Conservation (phyloP, 139 green algal species). For the Marvania coccoides region DNA sequence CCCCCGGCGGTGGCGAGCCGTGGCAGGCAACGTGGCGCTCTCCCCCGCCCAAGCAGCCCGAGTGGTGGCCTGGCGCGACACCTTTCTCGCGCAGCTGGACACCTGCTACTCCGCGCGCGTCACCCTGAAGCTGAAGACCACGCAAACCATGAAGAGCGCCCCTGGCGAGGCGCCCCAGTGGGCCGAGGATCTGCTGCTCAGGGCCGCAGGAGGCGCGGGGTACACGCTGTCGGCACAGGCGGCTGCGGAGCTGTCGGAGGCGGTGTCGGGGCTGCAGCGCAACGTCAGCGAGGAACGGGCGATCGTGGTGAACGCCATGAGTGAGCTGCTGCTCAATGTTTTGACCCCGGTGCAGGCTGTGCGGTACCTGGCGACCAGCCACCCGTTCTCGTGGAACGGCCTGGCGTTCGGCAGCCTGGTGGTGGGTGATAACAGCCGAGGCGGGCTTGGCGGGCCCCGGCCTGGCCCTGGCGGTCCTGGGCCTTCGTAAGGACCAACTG, state of each 20-base stretch:
- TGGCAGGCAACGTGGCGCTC: slow-evolving; percentile 2
- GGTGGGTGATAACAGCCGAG: too few relatives aligned
- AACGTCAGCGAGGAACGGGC: slow-evolving; percentile 14
- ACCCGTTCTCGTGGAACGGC: slow-evolving; percentile 30
- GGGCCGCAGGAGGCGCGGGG: slow-evolving; percentile 1
- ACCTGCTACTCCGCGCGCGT: slow-evolving; percentile 8
- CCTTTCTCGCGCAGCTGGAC: slow-evolving; percentile 8
- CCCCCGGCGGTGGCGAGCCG: neutral
- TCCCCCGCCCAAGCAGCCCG: neutral
- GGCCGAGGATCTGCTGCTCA: slow-evolving; percentile 24
- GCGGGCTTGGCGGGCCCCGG: too few relatives aligned
- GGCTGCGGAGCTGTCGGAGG: slow-evolving; percentile 4
- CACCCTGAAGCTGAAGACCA: slow-evolving; percentile 8
- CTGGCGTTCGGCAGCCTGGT: slow-evolving; percentile 10
- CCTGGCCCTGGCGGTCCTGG: too few relatives aligned
- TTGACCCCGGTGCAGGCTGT: slow-evolving; percentile 17
- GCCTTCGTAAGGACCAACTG: too few relatives aligned
- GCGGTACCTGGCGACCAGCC: slow-evolving; percentile 7
- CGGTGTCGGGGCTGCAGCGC: neutral
- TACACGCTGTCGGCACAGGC: slow-evolving; percentile 8
- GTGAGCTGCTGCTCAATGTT: slow-evolving; percentile 2
- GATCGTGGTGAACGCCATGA: neutral
- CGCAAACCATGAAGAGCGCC: neutral
- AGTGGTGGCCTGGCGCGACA: slow-evolving; percentile 12
- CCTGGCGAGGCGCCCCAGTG: slow-evolving; percentile 4